Percentiles rank a stretch among this genome's conserved stretches.
phyloP scores from a whole-genome alignment of 2,329 filamentous ascomycete species.

The Paecilomyces sp. region DNA sequence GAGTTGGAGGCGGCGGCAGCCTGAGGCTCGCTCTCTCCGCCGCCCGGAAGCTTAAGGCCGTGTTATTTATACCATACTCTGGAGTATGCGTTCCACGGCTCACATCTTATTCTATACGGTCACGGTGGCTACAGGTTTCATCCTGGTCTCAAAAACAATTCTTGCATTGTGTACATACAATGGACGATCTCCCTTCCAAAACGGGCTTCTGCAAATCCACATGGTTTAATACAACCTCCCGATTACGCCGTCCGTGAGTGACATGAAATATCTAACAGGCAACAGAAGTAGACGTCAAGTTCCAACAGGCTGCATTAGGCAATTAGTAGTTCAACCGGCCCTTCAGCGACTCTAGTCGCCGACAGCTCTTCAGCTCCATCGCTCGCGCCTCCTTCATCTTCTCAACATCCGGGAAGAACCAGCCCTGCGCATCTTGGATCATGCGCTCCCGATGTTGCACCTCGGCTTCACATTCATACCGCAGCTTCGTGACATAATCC shows the following conservation, averaged over 20 bases:
- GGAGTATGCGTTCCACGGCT: no score
- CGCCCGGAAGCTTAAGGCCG: background rate
- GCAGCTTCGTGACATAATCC: constrained; percentile 61
- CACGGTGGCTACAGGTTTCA: background rate
- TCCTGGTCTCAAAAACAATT: background rate
- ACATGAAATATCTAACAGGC: background rate
- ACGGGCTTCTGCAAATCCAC: constrained; percentile 2
- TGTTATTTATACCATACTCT: no score
- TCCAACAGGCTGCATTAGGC: constrained; percentile 4
- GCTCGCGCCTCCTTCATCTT: constrained; percentile 66
- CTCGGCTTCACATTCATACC: constrained; percentile 69
- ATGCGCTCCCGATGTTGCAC: constrained; percentile 57
- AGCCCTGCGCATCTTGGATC: constrained; percentile 73
- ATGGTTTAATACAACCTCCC: constrained; percentile 1
- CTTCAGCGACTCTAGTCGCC: constrained; percentile 47
- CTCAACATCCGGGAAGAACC: constrained; percentile 74
- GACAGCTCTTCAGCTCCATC: constrained; percentile 55
- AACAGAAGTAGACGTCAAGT: constrained; percentile 3
- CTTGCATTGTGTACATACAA: background rate
- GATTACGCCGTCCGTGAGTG: background rate
- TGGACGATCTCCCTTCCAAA: background rate
- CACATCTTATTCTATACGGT: no score
- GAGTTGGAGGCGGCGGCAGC: background rate
- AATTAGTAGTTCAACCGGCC: constrained; percentile 21
- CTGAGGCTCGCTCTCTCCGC: background rate